A percentile compares a stretch with the other conserved stretches of the same genome.
These are phyloP conservation scores for Albifimbria verrucaria DNA, from an alignment of 2,329 filamentous ascomycete genomes.

Conservation along the genomic window DNA sequence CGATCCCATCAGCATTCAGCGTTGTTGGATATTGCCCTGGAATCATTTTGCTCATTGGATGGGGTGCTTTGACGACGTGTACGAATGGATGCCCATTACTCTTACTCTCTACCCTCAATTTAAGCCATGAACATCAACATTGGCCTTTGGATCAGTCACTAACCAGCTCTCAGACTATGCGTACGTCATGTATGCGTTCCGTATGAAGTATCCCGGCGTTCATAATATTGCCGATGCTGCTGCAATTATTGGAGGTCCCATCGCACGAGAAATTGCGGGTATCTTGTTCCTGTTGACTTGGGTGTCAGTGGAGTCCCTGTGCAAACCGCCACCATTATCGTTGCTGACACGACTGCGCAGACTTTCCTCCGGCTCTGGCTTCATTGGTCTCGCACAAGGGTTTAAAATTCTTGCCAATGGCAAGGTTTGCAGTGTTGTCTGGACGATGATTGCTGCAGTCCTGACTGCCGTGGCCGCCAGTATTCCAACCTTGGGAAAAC, in stretches of 20 bases:
- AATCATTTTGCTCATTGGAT: too few species aligned
- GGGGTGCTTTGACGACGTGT: too few species aligned
- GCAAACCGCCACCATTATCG: not conserved
- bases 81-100: too few species aligned
- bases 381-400: slow-evolving; percentile 19
- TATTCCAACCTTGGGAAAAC: slow-evolving; percentile 22
- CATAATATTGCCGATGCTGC: slow-evolving; percentile 24
- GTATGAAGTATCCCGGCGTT: slow-evolving; percentile 18
- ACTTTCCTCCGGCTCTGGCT: slow-evolving; percentile 16
- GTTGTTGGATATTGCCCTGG: slow-evolving; percentile 20
- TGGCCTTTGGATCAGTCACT: not conserved
- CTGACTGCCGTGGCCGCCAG: slow-evolving; percentile 22
- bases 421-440: slow-evolving; percentile 17
- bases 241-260: slow-evolving; percentile 15
- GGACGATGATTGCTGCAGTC: slow-evolving; percentile 18
- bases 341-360: too few species aligned
- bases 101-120: too few species aligned
- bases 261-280: slow-evolving; percentile 17
- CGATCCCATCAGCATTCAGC: slow-evolving; percentile 20
- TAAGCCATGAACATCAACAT: too few species aligned
- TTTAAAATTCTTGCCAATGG: slow-evolving; percentile 15
- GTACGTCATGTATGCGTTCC: slow-evolving; percentile 21
- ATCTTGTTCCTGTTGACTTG: slow-evolving; percentile 19
- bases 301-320: slow-evolving; percentile 18
- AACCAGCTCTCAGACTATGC: slow-evolving; percentile 15